Conservation (phyloP, 768 basidiomycete genomes). For the Mrakia blollopis region DNA sequence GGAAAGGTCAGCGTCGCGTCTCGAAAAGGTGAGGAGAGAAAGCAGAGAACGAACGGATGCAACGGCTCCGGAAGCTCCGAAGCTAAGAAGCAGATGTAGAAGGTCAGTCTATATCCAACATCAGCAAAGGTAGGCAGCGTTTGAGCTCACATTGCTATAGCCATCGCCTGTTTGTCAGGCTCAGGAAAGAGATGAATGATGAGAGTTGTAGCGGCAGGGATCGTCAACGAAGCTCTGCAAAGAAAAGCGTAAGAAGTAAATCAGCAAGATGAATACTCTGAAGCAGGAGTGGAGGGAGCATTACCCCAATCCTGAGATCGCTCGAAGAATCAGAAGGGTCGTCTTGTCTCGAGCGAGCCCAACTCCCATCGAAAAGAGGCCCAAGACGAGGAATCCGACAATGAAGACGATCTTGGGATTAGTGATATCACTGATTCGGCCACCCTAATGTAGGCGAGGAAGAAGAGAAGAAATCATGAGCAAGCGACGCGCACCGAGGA, state of each 20-base stretch:
- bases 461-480: background rate
- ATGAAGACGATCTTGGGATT: slow-evolving; percentile 25
- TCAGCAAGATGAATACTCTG: no score
- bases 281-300: no score
- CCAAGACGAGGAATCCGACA: background rate
- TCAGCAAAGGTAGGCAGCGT: no score
- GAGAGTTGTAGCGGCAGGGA: slow-evolving; percentile 43
- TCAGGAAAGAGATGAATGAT: slow-evolving; percentile 54
- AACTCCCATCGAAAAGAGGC: background rate
- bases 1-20: slow-evolving; percentile 23
- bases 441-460: background rate
- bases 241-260: background rate
- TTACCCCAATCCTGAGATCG: slow-evolving; percentile 38
- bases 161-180: slow-evolving; percentile 47
- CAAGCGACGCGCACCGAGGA: background rate
- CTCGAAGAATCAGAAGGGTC: slow-evolving; percentile 42
- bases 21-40: slow-evolving; percentile 23
- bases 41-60: slow-evolving; percentile 1
- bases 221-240: background rate
- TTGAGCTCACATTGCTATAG: slow-evolving; percentile 31
- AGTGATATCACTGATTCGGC: slow-evolving; percentile 39
- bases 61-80: slow-evolving; percentile 28
- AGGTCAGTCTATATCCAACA: no score
- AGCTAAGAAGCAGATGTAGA: background rate
- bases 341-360: slow-evolving; percentile 37